Evolutionary conservation across 176 grass and related monocot species (phyloP), one percentile per base, ranked within the genome.

Genomic region (Hordeum vulgare): DNA sequence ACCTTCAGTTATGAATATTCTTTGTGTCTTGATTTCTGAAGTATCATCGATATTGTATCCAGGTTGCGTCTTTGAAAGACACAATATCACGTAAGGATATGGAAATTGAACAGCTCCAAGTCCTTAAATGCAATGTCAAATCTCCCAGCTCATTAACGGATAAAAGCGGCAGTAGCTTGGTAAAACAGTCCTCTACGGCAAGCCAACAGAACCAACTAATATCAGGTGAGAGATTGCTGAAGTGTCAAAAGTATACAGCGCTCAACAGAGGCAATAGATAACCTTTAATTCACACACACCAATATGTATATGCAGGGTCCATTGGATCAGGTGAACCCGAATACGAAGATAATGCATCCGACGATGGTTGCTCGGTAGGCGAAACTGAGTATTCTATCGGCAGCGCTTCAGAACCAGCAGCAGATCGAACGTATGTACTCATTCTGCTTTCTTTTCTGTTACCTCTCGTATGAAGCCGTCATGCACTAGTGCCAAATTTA

Each of bases 1-100:
- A 39, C 35, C 9, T 58, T 60, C 20, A 21, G 26, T 80, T 23
- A 42, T 68, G 28, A 51, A 67, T 58, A 45, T 67, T 75, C n/a
- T 76, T 25, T 68, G 66, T 67, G 40, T 74, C n/a, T 81, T 3
- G 36, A 51, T 85, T 78, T 85, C 24, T 61, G n/a, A 75, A 66
- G 7, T 78, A 11, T 74, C 31, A 29, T 81, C 15, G 4, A 49
- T 61, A 20, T 73, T 54, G 40, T 73, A 53, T 89, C 49, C 85
- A 99, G 97, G 97, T 99, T 81, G 82, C 91, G 77, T 99, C 84
- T 85, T 89, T 99, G 65, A 99, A 96, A 80, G 97, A 94, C 60
- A 89, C 90, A 35, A 76, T 96, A 90, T 72, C 86, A 64, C 92
- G 66, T 45, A 99, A 99, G 82, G 93, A 96, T 84, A 86, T 92